Base-by-base conservation (phyloP, 306 rosid species). In the Sechiopsis laciniata region DNA sequence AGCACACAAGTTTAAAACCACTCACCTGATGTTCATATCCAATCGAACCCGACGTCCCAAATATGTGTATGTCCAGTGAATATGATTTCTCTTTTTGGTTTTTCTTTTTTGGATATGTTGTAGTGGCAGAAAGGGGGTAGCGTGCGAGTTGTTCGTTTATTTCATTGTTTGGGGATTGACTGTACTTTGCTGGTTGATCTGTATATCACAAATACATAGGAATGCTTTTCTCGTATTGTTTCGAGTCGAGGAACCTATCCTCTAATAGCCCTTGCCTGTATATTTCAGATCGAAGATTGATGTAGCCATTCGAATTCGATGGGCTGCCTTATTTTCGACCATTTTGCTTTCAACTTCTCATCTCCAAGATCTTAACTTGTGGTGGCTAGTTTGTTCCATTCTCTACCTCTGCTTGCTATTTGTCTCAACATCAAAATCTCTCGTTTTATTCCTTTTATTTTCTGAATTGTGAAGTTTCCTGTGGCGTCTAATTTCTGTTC, bases 1-100 rank as follows among this genome's bases (percentile, higher is more conserved):
- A 91, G 88, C 55, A 79, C 95, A 21, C 96, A 94, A 86, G 68
- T 95, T 76, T 83, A 66, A 71, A 17, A 29, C 57, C 61, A 55
- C 70, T 64, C 74, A 75, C 75, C 79, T 40, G 65, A 74, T 76
- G 78, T 79, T 69, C 55, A 40, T 69, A 73, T 74, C 72, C 22
- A 37, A 46, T 73, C 70, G 62, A 63, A 55, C 75, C 80, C 58
- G 61, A 68, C 15, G 76, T 71, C 81, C 59, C 79, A 70, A 73
- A 40, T 40, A 40, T 40, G 54, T 76, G 55, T 68, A 68, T 69
- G 74, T 50, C 42, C 54, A 69, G 59, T 69, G 73, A 68, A 68
- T 69, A 69, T 26, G 57, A 48, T 48, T 68, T 46, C 57, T 22
- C 57, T 69, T 51, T 67, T 67, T 35, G 73, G 3, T 11, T 75